Conservation (phyloP, 805 yeast genomes). For the Debaryomyces tyrocola region DNA sequence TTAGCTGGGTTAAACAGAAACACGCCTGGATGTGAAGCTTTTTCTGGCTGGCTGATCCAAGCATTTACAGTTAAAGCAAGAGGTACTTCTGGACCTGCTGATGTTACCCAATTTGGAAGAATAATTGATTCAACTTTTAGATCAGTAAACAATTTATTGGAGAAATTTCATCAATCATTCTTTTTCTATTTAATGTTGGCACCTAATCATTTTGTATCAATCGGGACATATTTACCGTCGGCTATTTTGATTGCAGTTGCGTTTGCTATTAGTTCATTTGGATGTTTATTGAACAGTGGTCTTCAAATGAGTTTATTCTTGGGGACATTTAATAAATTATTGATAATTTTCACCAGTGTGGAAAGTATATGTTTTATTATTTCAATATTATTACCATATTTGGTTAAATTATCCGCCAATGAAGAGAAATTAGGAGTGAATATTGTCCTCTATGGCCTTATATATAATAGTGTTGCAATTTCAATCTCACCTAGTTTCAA, state of each 20-base stretch:
- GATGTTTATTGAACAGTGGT: constrained; percentile 50
- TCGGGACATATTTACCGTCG: constrained; percentile 89
- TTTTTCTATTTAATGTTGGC: constrained; percentile 85
- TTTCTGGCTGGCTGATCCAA: constrained; percentile 95
- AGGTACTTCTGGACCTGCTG: constrained; percentile 58
- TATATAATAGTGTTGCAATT: constrained; percentile 10
- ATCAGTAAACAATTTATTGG: constrained; percentile 86
- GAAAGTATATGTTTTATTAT: constrained; percentile 23
- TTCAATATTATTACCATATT: constrained; percentile 25
- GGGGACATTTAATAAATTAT: constrained; percentile 20
- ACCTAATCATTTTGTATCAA: constrained; percentile 81
- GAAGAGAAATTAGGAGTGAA: constrained; percentile 11
- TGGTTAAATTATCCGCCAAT: constrained; percentile 13
- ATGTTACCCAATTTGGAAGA: constrained; percentile 90
- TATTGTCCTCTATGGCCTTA: constrained; percentile 16
- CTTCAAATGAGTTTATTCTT: constrained; percentile 23
- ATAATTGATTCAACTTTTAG: constrained; percentile 84
- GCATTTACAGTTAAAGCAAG: constrained; percentile 77
- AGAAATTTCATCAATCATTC: constrained; percentile 95
- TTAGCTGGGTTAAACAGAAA: constrained; percentile 61
- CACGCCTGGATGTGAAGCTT: constrained; percentile 79
- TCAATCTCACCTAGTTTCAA: constrained; percentile 15
- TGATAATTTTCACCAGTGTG: constrained; percentile 27
- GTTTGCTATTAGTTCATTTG: constrained; percentile 67
- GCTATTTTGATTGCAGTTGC: constrained; percentile 71